These are phyloP conservation scores for Myxozyma neglecta DNA, from an alignment of 805 yeast species.

Conservation along the genomic window DNA sequence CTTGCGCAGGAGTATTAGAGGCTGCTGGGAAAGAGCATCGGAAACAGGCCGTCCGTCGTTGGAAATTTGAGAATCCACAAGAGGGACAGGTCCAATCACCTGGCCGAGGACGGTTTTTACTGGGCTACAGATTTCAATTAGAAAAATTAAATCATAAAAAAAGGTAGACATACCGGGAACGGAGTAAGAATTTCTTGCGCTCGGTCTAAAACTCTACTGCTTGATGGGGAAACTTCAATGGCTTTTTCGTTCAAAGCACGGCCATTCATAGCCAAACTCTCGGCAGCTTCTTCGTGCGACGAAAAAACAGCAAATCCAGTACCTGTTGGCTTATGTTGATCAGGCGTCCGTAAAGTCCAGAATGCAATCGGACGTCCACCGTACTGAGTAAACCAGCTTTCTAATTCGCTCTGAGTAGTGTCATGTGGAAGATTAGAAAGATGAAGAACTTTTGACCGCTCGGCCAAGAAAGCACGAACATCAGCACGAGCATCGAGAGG, in stretches of 20 bases:
- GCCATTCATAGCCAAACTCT: constrained; percentile 77
- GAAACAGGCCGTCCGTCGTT: constrained; percentile 90
- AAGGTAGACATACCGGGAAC: constrained; percentile 52
- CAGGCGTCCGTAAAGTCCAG: constrained; percentile 77
- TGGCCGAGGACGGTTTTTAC: constrained; percentile 86
- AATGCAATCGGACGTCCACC: constrained; percentile 86
- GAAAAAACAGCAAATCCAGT: constrained; percentile 85
- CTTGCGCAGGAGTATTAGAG: constrained; percentile 68
- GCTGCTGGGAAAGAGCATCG: constrained; percentile 84
- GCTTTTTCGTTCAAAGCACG: constrained; percentile 68
- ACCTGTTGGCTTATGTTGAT: constrained; percentile 51
- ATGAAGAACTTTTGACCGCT: constrained; percentile 74
- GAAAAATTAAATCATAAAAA: neutral
- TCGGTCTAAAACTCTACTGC: constrained; percentile 70
- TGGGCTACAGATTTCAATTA: constrained; percentile 40
- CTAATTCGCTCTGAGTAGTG: constrained; percentile 86
- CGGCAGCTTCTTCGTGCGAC: constrained; percentile 82
- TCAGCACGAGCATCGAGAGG: constrained; percentile 82
- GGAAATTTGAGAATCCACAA: constrained; percentile 93
- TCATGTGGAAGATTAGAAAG: constrained; percentile 79
- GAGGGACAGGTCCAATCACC: constrained; percentile 99
- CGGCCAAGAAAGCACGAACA: constrained; percentile 62
- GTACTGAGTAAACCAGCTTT: constrained; percentile 84
- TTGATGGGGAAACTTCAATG: constrained; percentile 85
- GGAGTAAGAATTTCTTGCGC: constrained; percentile 81